Base-by-base conservation (phyloP, 2,329 filamentous ascomycete species). In the Coleophoma cylindrospora region DNA sequence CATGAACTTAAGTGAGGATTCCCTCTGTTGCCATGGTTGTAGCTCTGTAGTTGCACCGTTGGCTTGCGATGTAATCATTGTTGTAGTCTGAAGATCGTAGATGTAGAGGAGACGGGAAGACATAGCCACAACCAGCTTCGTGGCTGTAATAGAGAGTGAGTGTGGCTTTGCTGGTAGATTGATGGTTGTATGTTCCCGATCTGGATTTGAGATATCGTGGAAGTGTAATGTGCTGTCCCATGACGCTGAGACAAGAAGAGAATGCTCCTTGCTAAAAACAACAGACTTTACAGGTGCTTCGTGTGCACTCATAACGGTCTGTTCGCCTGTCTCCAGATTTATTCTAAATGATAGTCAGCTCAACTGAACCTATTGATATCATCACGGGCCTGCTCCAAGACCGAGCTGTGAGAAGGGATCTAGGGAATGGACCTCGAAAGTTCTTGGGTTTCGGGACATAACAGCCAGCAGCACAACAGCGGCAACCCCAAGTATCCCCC, bases 51-150 rank as follows among this genome's bases (percentile, higher is more conserved):
- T 70, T 54, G 63, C 57, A 14, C 70, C 67, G 9, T 74, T 67
- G 15, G 74, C 67, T 61, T 79, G 70, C 14, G 77, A 75, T 21
- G 74, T 63, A 40, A 85, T 71, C 6, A 81, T 72, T 2, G 77
- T 64, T 37, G 96, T 79, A 21, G 83, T 72, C 45, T 83, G 76
- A 33, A 99, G 79, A 64, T 96, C 89, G 77, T 96, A 97, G 68
- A 99, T 96, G 73, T 94, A 85, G 54, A 96, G 83, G n/a, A 91
- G 82, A 49, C 94, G 87, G 49, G 88, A 89, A 2, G 91, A 89
- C 94, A 99, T 97, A 58, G 91, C 91, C 51, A 99, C 89, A 40
- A 99, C 90, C 9, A 96, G 79, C 68, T 95, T 96, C 47, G 88
- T 79, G 3, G 79, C 76, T 62, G 79, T 91, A 45, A 87, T 76